Evolutionary conservation across 148 eudicot genomes (phyloP), one percentile per base, ranked within the genome.

Genomic region (Tetragonia tetragonoides): DNA sequence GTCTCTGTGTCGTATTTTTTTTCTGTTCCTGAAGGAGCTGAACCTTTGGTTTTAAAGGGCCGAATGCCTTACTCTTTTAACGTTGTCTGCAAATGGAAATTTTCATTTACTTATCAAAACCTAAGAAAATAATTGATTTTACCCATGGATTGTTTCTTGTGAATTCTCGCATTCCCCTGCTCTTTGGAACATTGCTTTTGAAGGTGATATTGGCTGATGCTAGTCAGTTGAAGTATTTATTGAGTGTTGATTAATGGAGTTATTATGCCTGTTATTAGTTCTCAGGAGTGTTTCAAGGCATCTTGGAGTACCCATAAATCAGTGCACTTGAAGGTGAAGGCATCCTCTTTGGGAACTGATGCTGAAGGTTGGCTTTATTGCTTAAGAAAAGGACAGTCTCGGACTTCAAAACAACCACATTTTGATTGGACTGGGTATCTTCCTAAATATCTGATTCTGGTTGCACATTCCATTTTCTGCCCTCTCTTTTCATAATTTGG

Each of bases 351-450:
- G 56, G 85, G 83, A 68, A n/a, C 79, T 70, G 89, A 72, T 70
- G 80, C 75, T 78, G 91, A 89, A 76, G 93, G 91, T 70, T 95
- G 97, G 99, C 90, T 89, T 77, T 95, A 93, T 81, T 93, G 97
- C 87, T 71, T 90, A 80, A 90, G 83, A 83, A 95, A 88, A 88
- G 99, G 99, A 80, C 97, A 95, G 76, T 70, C 91, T 67, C 89
- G 97, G 69, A 81, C 97, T 39, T 81, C 91, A 49, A 90, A 93
- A 78, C 83, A 89, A 67, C 99, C 99, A 11, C 81, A 87, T 66
- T 95, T 91, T 81, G 95, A 93, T 62, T 95, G 99, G 99, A 91
- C 97, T 28, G 99, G 99, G 99, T 95, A 95, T 81, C 70, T 40
- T 38, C 39, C 49, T 41, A 56, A 17, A 15, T 12, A 63, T 47